A percentile compares a stretch with the other conserved stretches of the same genome.
phyloP scores from a whole-genome alignment of 2,329 filamentous ascomycete species.

The Clonostachys rosea region DNA sequence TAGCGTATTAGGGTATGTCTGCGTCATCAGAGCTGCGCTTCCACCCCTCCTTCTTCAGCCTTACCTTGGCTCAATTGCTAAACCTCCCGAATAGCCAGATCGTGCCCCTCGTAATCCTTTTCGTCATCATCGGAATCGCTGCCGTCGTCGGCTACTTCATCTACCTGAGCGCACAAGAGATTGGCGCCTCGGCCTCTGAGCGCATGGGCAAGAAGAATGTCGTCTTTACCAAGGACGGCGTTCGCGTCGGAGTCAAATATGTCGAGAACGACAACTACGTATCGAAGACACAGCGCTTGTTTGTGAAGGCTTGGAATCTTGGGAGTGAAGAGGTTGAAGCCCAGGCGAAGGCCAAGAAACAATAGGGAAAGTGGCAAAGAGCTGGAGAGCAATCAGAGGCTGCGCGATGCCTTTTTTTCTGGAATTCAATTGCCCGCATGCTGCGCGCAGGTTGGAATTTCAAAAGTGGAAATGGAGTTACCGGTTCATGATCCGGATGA shows the following conservation, averaged over 20 bases:
- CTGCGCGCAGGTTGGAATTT: too few species aligned
- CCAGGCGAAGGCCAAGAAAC: conserved; percentile 6
- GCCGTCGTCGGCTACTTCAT: conserved; percentile 70
- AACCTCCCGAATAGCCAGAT: conserved; percentile 40
- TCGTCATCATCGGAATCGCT: conserved; percentile 55
- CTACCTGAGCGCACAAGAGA: conserved; percentile 62
- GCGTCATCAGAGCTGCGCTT: too few species aligned
- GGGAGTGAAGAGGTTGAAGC: conserved; percentile 23
- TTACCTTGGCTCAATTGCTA: too few species aligned
- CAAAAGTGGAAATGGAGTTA: too few species aligned
- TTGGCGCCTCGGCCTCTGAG: conserved; percentile 60
- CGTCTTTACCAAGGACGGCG: conserved; percentile 69
- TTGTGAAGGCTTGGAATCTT: conserved; percentile 64
- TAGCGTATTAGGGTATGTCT: too few species aligned
- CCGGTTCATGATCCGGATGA: too few species aligned
- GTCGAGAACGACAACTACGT: conserved; percentile 66
- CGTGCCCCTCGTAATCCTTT: conserved; percentile 61
- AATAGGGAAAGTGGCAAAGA: conserved; percentile 12
- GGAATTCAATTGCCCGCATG: too few species aligned
- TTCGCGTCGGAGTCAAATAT: conserved; percentile 67
- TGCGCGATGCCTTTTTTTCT: too few species aligned
- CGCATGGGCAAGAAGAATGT: conserved; percentile 75
- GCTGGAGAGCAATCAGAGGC: background rate
- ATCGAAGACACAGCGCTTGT: conserved; percentile 65
- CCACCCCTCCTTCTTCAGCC: too few species aligned